phyloP scores from a whole-genome alignment of 2,329 filamentous ascomycete genomes.

The Cercospora sp. region DNA sequence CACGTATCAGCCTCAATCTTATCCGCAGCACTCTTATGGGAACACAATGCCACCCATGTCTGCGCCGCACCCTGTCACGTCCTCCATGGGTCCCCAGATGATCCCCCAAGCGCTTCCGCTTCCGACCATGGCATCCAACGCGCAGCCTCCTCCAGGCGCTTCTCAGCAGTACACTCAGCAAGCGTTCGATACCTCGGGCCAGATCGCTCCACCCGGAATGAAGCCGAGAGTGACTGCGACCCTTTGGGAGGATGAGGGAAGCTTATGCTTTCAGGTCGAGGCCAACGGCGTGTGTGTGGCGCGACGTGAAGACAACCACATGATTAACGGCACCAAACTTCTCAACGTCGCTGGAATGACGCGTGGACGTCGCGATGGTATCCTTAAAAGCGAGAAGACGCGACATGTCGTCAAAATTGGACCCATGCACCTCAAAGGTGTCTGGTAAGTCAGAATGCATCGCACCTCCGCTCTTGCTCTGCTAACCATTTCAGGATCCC shows the following conservation, averaged over 20 bases:
- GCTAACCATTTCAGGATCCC: conserved; percentile 70
- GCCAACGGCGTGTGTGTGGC: conserved; percentile 95
- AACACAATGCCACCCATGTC: conserved; percentile 80
- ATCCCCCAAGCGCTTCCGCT: conserved; percentile 67
- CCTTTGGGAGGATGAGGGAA: conserved; percentile 97
- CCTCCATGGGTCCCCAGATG: conserved; percentile 65
- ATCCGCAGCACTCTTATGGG: conserved; percentile 72
- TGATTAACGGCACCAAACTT: conserved; percentile 98
- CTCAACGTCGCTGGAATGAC: conserved; percentile 99
- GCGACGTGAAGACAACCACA: conserved; percentile 93
- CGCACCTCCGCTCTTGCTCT: not conserved
- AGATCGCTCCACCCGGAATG: conserved; percentile 87
- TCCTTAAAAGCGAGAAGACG: conserved; percentile 95
- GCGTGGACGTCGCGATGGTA: conserved; percentile 88
- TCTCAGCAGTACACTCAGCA: conserved; percentile 30
- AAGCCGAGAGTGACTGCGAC: conserved; percentile 96
- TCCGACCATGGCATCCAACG: conserved; percentile 44
- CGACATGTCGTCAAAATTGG: conserved; percentile 98
- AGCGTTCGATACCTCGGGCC: conserved; percentile 82
- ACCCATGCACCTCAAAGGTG: conserved; percentile 97
- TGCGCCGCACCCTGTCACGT: conserved; percentile 66
- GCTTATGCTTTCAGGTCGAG: conserved; percentile 95
- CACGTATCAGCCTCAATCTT: conserved; percentile 54
- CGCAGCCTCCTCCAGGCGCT: conserved; percentile 25
- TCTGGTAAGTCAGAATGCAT: conserved; percentile 66